A percentile compares a stretch with the other conserved stretches of the same genome.
These are phyloP conservation scores for Haematococcus lacustris DNA, from an alignment of 139 green algal genomes.

Conservation along the genomic window DNA sequence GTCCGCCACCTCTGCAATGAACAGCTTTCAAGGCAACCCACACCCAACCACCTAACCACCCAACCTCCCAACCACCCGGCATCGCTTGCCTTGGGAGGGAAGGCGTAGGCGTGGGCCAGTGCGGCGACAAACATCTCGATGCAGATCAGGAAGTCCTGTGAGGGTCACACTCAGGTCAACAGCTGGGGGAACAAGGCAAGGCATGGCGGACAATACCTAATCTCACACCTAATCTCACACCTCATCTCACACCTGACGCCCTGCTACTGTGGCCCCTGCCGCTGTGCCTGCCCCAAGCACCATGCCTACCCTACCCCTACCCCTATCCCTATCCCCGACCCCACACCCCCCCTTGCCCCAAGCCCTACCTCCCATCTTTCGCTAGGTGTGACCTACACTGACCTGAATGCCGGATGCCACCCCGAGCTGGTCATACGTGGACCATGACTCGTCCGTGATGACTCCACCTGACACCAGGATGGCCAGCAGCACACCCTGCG, in stretches of 20 bases:
- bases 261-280: no score
- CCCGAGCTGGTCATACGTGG: constrained; percentile 60
- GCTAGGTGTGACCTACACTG: no score
- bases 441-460: constrained; percentile 40
- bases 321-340: background rate
- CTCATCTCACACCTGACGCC: no score
- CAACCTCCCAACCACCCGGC: no score
- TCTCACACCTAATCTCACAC: no score
- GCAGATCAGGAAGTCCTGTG: constrained; percentile 89
- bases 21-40: no score
- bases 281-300: no score
- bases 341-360: background rate
- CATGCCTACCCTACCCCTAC: no score
- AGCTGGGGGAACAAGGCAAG: background rate
- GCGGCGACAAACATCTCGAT: constrained; percentile 96
- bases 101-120: constrained; percentile 82
- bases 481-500: constrained; percentile 35
- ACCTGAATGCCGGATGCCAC: constrained; percentile 55
- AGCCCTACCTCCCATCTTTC: background rate
- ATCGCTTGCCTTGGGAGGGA: constrained; percentile 69
- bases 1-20: no score
- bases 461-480: constrained; percentile 36
- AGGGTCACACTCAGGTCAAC: no score
- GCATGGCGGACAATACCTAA: background rate
- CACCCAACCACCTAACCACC: no score